Base-by-base conservation (phyloP, 257 asterid genomes). In the Solanum pimpinellifolium region DNA sequence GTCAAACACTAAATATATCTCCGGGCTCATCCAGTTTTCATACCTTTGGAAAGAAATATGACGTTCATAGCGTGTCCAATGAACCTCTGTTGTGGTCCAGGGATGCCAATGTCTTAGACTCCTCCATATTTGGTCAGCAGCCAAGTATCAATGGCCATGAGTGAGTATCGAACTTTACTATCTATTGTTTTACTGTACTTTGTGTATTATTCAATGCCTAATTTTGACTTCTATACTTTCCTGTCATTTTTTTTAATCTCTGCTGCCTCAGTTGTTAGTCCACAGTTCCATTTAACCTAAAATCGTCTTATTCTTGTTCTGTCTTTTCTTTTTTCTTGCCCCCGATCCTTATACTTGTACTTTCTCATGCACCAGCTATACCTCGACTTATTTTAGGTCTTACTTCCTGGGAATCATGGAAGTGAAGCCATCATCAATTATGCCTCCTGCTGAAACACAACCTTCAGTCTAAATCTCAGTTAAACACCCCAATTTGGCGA, bases 401-500 rank as follows among this genome's bases (percentile, higher is more conserved):
- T 85, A 16, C 47, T 37, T 82, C 75, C 86, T 8, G 84, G 73
- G 84, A 56, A 74, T 46, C 68, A 74, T 47, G 44, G 13, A 82
- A 23, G 23, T 78, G 42, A 74, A 76, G 56, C 78, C 85, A 66
- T 9, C 86, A 33, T 68, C 86, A 42, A n/a, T 77, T 31, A 66
- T 88, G 69, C 47, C 42, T 88, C 89, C 88, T 56, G 87, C 74
- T 47, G 90, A 66, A 59, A 82, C 86, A 20, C 81, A 52, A 83
- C 86, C 85, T 41, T 77, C 47, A 20, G 37, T 72, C 59, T 84
- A 75, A 62, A 83, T 89, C 77, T 66, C 89, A 44, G 56, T 42
- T 31, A 70, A 41, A 62, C 68, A 39, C 27, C 86, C 78, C n/a
- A 81, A 56, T 56, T 56, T 56, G 25, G 66, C 3, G 21, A 56